Evolutionary conservation across 345 rosid genomes (phyloP).

Genomic region (Nasturtium officinale): DNA sequence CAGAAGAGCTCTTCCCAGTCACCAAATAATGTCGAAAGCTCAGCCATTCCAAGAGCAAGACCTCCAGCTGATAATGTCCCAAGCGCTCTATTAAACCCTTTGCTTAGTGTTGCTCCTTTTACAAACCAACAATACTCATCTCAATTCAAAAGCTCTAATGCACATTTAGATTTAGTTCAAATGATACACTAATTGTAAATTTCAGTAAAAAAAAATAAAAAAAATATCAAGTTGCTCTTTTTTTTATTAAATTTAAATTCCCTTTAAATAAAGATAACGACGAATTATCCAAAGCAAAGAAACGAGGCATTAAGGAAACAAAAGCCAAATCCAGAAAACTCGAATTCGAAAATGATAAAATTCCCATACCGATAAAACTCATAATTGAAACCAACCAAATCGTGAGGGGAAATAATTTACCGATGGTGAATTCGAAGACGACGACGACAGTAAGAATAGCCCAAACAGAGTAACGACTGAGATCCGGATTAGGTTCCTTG

Average conservation of each 20-base stretch:
- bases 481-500: constrained; percentile 61
- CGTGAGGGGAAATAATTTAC: constrained; percentile 38
- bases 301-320: no score
- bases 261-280: constrained; percentile 7
- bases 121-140: constrained; percentile 16
- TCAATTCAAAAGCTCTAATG: not conserved
- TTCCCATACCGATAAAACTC: not conserved
- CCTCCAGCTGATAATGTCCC: constrained; percentile 97
- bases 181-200: constrained; percentile 1
- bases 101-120: constrained; percentile 90
- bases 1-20: constrained; percentile 70
- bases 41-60: constrained; percentile 85
- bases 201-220: not conserved
- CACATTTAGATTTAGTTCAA: not conserved
- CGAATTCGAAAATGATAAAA: not conserved
- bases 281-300: no score
- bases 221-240: no score
- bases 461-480: constrained; percentile 79
- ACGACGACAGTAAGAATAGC: constrained; percentile 92
- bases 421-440: constrained; percentile 93
- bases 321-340: constrained; percentile 6
- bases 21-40: constrained; percentile 66
- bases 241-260: no score
- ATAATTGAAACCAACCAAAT: not conserved
- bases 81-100: constrained; percentile 84